phyloP scores from a whole-genome alignment of 768 basidiomycete species.

The Clitopilus passeckerianus region DNA sequence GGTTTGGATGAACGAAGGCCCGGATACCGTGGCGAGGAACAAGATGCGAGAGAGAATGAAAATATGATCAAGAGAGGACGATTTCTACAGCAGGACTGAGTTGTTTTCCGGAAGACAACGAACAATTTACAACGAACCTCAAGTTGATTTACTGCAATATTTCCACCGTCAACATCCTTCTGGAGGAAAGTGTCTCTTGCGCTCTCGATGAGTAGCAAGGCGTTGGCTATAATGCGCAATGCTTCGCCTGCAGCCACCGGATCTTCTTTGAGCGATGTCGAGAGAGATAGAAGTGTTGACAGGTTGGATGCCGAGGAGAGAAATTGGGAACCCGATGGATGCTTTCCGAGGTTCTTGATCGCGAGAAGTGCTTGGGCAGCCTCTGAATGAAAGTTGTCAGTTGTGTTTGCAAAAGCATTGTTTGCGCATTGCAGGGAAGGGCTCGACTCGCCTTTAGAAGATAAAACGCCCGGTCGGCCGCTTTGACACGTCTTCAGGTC shows the following conservation, averaged over 20 bases:
- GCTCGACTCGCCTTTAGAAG: constrained; percentile 45
- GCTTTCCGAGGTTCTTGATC: constrained; percentile 71
- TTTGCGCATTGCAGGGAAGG: no score
- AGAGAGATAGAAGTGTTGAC: constrained; percentile 46
- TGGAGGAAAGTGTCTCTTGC: constrained; percentile 55
- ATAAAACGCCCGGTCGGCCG: constrained; percentile 37
- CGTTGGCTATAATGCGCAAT: constrained; percentile 74
- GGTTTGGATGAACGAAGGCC: constrained; percentile 43
- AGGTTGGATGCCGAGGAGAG: constrained; percentile 55
- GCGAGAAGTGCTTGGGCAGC: constrained; percentile 61
- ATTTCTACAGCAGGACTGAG: constrained; percentile 41
- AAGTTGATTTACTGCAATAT: constrained; percentile 47
- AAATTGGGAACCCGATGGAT: constrained; percentile 60
- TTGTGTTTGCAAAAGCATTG: background rate
- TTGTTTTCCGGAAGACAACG: constrained; percentile 7
- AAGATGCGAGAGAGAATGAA: constrained; percentile 76
- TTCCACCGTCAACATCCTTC: constrained; percentile 61
- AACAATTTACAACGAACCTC: constrained; percentile 38
- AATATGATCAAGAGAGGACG: constrained; percentile 53
- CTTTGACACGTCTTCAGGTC: constrained; percentile 42
- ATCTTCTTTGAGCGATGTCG: constrained; percentile 50
- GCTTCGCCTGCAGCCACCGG: constrained; percentile 63
- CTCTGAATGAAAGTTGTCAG: constrained; percentile 38
- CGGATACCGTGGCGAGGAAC: constrained; percentile 64
- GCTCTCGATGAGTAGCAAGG: constrained; percentile 62